phyloP scores from a whole-genome alignment of 169 alveolate species.

The Theileria luwenshuni region DNA sequence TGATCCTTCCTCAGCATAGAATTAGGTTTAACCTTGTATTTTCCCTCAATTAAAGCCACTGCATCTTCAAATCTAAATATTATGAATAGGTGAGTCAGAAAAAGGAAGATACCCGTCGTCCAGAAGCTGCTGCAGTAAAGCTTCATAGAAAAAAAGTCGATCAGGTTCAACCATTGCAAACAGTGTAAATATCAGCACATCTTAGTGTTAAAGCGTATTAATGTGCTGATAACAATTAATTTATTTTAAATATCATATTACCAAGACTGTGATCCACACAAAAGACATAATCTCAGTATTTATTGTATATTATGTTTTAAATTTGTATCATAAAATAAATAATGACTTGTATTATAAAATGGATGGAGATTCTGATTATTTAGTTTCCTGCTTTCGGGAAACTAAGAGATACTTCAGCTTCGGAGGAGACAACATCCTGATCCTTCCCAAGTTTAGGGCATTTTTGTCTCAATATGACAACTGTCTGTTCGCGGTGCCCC shows the following conservation, averaged over 20 bases:
- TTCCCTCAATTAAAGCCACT: conserved; percentile 17
- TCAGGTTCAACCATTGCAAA: conserved; percentile 41
- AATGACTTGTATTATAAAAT: not conserved
- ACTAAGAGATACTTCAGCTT: conserved; percentile 44
- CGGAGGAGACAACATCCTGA: conserved; percentile 46
- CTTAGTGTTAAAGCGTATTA: conserved; percentile 1
- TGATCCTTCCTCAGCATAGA: conserved; percentile 59
- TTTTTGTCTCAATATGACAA: conserved; percentile 60
- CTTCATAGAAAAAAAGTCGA: conserved; percentile 66
- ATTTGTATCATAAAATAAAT: conserved; percentile 5
- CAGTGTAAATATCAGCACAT: not conserved
- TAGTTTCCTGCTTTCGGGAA: conserved; percentile 49
- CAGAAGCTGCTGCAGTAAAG: conserved; percentile 62
- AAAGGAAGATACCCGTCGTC: conserved; percentile 59
- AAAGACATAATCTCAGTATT: conserved; percentile 1
- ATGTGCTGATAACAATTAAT: not conserved
- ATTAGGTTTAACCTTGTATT: conserved; percentile 59
- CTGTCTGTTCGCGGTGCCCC: conserved; percentile 47
- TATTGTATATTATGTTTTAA: not conserved
- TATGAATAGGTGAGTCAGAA: not conserved
- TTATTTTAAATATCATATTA: not conserved
- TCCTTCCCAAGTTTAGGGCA: conserved; percentile 17
- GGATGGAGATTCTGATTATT: conserved; percentile 15
- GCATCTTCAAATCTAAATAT: conserved; percentile 56
- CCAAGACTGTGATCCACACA: conserved; percentile 1